A percentile compares a stretch with the other conserved stretches of the same genome.
Evolutionary conservation across 2,329 filamentous ascomycete genomes (phyloP).

Genomic region (Colletotrichum lentis): DNA sequence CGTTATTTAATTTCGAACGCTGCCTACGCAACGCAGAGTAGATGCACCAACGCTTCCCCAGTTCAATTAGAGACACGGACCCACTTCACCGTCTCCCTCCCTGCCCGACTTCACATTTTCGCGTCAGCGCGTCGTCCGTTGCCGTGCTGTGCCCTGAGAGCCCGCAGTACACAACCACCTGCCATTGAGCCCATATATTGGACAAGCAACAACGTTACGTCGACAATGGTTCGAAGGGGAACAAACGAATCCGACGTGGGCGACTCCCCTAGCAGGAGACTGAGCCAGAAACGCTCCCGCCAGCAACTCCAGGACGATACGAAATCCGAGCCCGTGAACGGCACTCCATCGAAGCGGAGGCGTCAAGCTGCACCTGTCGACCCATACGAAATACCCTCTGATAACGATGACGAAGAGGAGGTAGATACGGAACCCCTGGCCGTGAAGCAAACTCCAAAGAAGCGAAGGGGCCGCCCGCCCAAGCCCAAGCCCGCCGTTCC

Average conservation of each 20-base stretch:
- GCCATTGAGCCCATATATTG: not conserved
- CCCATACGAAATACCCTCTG: slow-evolving; percentile 23
- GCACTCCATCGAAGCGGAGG: slow-evolving; percentile 47
- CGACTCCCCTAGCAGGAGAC: slow-evolving; percentile 15
- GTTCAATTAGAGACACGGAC: slow-evolving; percentile 11
- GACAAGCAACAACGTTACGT: not conserved
- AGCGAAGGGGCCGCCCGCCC: slow-evolving; percentile 49
- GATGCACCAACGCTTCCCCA: not conserved
- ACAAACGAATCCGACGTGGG: not conserved
- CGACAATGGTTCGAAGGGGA: slow-evolving; percentile 14
- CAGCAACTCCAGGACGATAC: slow-evolving; percentile 39
- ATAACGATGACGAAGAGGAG: slow-evolving; percentile 20
- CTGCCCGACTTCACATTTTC: slow-evolving; percentile 29
- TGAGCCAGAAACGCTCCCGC: slow-evolving; percentile 40
- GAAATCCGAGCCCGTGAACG: slow-evolving; percentile 43
- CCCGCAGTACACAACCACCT: not conserved
- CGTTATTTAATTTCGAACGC: too few species aligned
- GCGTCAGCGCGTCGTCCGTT: slow-evolving; percentile 30
- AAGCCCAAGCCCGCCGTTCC: slow-evolving; percentile 46
- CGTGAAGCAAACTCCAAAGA: slow-evolving; percentile 47
- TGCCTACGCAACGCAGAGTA: too few species aligned
- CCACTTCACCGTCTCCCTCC: slow-evolving; percentile 13
- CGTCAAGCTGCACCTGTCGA: slow-evolving; percentile 45
- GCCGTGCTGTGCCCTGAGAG: not conserved
- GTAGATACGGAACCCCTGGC: slow-evolving; percentile 37